These are phyloP conservation scores for Penicillium tannophilum DNA, from an alignment of 495 filamentous ascomycete genomes.

Conservation along the genomic window DNA sequence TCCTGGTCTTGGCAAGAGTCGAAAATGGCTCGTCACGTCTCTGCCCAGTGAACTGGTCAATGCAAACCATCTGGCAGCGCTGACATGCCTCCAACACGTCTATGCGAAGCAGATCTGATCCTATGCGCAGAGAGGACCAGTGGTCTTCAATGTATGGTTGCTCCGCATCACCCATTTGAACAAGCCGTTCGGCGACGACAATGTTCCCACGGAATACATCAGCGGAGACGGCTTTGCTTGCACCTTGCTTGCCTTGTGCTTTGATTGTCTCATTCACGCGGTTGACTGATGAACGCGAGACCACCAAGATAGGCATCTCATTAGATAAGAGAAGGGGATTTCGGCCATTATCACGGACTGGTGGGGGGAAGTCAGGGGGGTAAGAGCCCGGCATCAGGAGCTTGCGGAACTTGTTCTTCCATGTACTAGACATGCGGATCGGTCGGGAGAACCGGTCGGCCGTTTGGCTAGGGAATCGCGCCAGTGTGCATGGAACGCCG, in stretches of 20 bases:
- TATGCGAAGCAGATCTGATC: constrained; percentile 46
- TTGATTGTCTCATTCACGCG: constrained; percentile 71
- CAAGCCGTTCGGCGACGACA: constrained; percentile 60
- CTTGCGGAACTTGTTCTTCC: constrained; percentile 37
- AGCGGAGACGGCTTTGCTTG: constrained; percentile 58
- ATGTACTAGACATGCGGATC: constrained; percentile 14
- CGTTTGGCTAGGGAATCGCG: constrained; percentile 69
- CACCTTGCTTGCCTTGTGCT: constrained; percentile 39
- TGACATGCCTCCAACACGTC: constrained; percentile 80
- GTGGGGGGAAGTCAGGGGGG: constrained; percentile 53
- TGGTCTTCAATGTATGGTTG: constrained; percentile 58
- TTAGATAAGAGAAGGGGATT: constrained; percentile 82
- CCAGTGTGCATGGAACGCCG: constrained; percentile 76
- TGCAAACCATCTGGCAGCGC: constrained; percentile 93
- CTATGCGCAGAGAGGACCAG: constrained; percentile 46
- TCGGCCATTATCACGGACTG: constrained; percentile 29
- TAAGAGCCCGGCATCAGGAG: constrained; percentile 58
- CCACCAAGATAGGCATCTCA: constrained; percentile 86
- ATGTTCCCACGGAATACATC: constrained; percentile 87
- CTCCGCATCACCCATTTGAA: constrained; percentile 40
- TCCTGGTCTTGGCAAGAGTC: constrained; percentile 82
- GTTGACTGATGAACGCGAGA: constrained; percentile 78
- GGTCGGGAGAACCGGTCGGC: constrained; percentile 65
- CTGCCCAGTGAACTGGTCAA: constrained; percentile 79
- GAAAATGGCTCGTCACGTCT: constrained; percentile 84